Conservation (phyloP, 106 monocot species). For the Triglochin maritima region DNA sequence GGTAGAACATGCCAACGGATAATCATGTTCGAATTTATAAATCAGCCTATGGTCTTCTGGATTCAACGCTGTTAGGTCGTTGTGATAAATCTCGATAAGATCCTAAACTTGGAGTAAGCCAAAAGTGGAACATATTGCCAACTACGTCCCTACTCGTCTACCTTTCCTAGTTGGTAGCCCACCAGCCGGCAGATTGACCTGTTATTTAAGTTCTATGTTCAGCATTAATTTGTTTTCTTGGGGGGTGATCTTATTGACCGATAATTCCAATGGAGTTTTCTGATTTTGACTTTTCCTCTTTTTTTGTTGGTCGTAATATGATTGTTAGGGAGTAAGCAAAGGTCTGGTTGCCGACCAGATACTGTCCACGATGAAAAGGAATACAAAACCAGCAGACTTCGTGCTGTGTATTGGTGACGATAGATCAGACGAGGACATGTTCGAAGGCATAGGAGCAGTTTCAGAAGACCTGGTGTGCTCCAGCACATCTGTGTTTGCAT, state of each 20-base stretch:
- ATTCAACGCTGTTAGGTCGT: too few relatives aligned
- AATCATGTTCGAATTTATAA: too few relatives aligned
- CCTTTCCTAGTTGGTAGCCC: too few relatives aligned
- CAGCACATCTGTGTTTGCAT: constrained; percentile 10
- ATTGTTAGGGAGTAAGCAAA: constrained; percentile 18
- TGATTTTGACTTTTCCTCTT: neutral
- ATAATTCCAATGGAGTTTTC: neutral
- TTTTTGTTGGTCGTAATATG: neutral
- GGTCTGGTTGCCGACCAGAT: constrained; percentile 20
- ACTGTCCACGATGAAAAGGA: constrained; percentile 7
- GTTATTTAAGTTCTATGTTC: too few relatives aligned
- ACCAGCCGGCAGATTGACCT: too few relatives aligned
- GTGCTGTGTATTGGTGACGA: constrained; percentile 24
- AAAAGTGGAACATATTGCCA: too few relatives aligned
- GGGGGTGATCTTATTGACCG: neutral
- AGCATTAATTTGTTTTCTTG: too few relatives aligned
- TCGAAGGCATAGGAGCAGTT: constrained; percentile 8
- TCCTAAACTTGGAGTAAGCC: too few relatives aligned
- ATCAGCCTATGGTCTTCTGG: too few relatives aligned
- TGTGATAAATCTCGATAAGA: too few relatives aligned
- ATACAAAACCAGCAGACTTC: constrained; percentile 10
- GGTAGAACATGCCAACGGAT: too few relatives aligned
- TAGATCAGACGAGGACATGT: constrained; percentile 28
- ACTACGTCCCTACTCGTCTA: too few relatives aligned
- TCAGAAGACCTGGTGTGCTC: constrained; percentile 3